These are phyloP conservation scores for Chlorella vulgaris DNA, from an alignment of 139 green algal genomes.

Conservation along the genomic window DNA sequence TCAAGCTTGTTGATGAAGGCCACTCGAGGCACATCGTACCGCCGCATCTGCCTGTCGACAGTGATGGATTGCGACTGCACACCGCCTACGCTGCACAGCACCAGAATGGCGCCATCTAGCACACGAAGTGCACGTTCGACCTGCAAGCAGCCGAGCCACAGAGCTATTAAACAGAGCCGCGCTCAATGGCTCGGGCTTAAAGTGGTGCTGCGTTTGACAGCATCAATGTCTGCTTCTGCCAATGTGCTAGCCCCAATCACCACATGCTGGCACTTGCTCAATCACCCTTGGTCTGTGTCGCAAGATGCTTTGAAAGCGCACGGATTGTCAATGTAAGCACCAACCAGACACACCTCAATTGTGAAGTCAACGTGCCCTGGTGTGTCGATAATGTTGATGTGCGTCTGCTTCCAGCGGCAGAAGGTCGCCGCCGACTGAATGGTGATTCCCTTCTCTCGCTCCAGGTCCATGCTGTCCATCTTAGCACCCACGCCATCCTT, in stretches of 20 bases:
- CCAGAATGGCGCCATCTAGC: constrained; percentile 96
- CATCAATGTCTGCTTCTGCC: no score
- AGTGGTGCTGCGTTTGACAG: no score
- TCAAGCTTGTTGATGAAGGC: constrained; percentile 97
- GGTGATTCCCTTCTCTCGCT: constrained; percentile 99
- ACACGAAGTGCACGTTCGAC: constrained; percentile 96
- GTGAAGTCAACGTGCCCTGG: constrained; percentile 99
- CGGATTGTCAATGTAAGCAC: no score
- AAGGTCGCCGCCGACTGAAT: constrained; percentile 75
- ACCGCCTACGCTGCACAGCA: constrained; percentile 93
- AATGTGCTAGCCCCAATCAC: no score
- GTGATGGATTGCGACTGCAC: constrained; percentile 95
- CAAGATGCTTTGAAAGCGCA: no score
- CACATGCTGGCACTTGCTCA: background rate
- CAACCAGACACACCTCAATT: constrained; percentile 85
- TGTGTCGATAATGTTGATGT: constrained; percentile 99
- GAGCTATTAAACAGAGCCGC: background rate
- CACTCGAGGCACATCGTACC: constrained; percentile 91
- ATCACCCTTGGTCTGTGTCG: background rate
- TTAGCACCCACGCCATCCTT: constrained; percentile 98
- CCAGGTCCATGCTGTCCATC: constrained; percentile 99
- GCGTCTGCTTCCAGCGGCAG: constrained; percentile 90
- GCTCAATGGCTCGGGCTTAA: no score
- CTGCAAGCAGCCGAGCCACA: constrained; percentile 27
- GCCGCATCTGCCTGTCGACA: constrained; percentile 96